Evolutionary conservation across 176 grass and related monocot species (phyloP), one percentile per base, ranked within the genome.

Genomic region (Zoysia japonica): DNA sequence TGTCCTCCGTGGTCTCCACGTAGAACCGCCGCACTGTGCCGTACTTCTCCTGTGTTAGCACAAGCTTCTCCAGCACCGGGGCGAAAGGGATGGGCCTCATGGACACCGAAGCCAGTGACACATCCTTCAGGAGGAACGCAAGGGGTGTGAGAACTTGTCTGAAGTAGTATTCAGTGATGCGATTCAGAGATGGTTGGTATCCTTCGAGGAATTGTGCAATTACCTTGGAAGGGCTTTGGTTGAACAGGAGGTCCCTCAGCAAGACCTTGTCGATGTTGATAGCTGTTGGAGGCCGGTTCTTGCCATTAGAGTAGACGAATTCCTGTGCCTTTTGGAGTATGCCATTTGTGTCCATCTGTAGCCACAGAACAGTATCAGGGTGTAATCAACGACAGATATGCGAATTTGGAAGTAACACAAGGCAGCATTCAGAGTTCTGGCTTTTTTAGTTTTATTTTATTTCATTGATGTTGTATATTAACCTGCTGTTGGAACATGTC

Each of bases 401-500:
- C 64, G 42, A n/a, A 48, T 42, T 80, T 70, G 71, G 37, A 70
- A 41, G 9, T 3, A 9, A 46, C 37, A 5, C 7, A 48, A 68
- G 43, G 51, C 15, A 49, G 39, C 12, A 44, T 48, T 63, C 28
- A 10, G 9, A 38, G 40, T 39, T 7, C 55, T 74, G 11, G 17
- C 64, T 68, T 11, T 56, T 47, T 78, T 12, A 6, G n/a, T 39
- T 49, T 63, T 36, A 6, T 45, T 40, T 1, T 3, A 15, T 45
- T 56, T 64, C 10, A 9, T 28, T 17, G 1, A 51, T 71, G 9
- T 2, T 59, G 72, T 76, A 72, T 17, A 72, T 35, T 69, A 68
- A 99, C 96, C 90, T 99, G 92, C 47, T 89, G 79, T 77, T 91
- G 91, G 57, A 95, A 93, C 84, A 95, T 84, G 59, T 95, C 88